These are phyloP conservation scores for Chenopodium album DNA, from an alignment of 148 eudicot species.

Conservation along the genomic window DNA sequence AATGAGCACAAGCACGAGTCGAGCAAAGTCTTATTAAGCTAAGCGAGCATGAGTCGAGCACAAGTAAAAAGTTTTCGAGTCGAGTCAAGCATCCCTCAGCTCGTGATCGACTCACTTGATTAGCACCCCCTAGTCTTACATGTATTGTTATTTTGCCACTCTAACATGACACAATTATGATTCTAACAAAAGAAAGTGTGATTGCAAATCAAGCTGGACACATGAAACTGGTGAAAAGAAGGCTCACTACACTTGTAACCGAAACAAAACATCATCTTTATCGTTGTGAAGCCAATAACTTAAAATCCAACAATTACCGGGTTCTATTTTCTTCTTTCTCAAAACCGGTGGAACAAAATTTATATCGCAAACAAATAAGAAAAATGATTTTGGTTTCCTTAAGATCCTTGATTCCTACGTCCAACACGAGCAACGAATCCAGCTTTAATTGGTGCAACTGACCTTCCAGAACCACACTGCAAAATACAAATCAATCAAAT, in stretches of 20 bases:
- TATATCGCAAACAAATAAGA: neutral
- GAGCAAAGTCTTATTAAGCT: too few relatives aligned
- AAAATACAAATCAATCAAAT: neutral
- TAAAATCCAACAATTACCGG: neutral
- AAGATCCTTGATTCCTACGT: slow-evolving; percentile 22
- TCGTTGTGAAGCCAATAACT: neutral
- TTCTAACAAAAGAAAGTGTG: neutral
- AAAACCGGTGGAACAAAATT: neutral
- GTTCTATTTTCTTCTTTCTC: neutral
- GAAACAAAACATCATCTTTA: neutral
- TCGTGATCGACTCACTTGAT: too few relatives aligned
- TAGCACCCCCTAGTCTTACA: too few relatives aligned
- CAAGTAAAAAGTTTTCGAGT: too few relatives aligned
- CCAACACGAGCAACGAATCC: slow-evolving; percentile 44
- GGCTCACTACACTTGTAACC: neutral
- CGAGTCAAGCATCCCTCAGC: too few relatives aligned
- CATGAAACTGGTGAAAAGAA: neutral
- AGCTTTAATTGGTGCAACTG: slow-evolving; percentile 35
- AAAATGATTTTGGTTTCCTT: neutral
- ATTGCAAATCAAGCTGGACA: neutral
- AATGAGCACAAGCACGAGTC: too few relatives aligned
- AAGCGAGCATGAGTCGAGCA: too few relatives aligned
- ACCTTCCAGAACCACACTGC: slow-evolving; percentile 37
- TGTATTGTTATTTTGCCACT: neutral
- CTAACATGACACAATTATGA: neutral